Percentiles rank a stretch among this genome's conserved stretches.
These are phyloP conservation scores for Castanospermum australe DNA, from an alignment of 306 rosid species.

Conservation along the genomic window DNA sequence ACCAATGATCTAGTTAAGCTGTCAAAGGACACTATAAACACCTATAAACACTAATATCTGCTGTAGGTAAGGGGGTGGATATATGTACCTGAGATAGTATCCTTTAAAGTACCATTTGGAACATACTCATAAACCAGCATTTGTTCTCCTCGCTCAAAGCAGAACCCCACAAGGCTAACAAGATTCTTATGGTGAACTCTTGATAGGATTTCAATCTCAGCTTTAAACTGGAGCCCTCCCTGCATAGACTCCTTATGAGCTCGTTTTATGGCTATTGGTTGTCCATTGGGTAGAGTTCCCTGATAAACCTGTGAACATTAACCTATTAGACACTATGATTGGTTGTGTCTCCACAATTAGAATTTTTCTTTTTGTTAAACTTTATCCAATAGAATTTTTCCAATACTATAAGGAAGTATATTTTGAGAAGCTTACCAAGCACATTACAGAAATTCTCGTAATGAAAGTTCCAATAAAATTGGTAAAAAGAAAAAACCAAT, in stretches of 20 bases:
- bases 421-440: no score
- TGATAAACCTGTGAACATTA: slow-evolving; percentile 42
- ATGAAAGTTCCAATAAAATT: no score
- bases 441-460: no score
- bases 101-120: slow-evolving; percentile 51
- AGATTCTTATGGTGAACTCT: slow-evolving; percentile 63
- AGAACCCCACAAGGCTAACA: slow-evolving; percentile 54
- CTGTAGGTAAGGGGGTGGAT: background rate
- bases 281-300: slow-evolving; percentile 46
- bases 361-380: no score
- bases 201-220: slow-evolving; percentile 62
- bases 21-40: background rate
- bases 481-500: no score
- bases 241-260: slow-evolving; percentile 41
- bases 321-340: background rate
- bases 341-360: no score
- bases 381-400: no score
- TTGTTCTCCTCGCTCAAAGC: slow-evolving; percentile 57
- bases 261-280: slow-evolving; percentile 52
- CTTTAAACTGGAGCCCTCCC: slow-evolving; percentile 46
- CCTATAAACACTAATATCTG: background rate
- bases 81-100: slow-evolving; percentile 43
- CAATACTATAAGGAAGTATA: no score
- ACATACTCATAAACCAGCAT: slow-evolving; percentile 50
- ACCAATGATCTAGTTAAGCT: background rate